Evolutionary conservation across 306 rosid genomes (phyloP).

Genomic region (Fragaria ananassa): DNA sequence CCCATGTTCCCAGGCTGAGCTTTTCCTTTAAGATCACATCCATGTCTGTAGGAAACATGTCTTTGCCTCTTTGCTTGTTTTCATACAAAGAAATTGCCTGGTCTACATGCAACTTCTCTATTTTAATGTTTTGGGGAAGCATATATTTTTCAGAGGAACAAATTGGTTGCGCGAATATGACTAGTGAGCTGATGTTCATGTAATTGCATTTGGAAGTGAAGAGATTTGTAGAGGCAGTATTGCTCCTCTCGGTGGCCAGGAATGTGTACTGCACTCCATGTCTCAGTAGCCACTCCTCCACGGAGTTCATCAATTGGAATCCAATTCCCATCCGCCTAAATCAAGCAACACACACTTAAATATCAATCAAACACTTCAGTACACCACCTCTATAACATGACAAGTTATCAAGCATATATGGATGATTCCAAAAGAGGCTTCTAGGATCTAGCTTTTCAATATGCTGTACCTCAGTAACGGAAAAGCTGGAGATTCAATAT

Average conservation of each 20-base stretch:
- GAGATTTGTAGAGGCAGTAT: conserved; percentile 54
- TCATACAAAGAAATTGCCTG: conserved; percentile 54
- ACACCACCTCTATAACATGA: neutral
- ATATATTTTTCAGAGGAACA: conserved; percentile 31
- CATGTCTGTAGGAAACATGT: conserved; percentile 53
- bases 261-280: conserved; percentile 63
- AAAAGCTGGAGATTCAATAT: neutral
- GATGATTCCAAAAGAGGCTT: neutral
- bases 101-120: conserved; percentile 47
- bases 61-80: conserved; percentile 42
- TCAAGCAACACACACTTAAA: neutral
- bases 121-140: conserved; percentile 41
- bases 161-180: conserved; percentile 52
- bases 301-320: conserved; percentile 51
- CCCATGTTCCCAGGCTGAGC: conserved; percentile 68
- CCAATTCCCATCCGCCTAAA: conserved; percentile 51
- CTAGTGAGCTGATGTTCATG: conserved; percentile 48
- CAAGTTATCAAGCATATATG: neutral
- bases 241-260: conserved; percentile 57
- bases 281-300: conserved; percentile 70
- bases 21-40: conserved; percentile 63
- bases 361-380: neutral
- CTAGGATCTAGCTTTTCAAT: neutral
- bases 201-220: conserved; percentile 64
- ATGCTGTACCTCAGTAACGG: neutral